Evolutionary conservation across 2,329 filamentous ascomycete genomes (phyloP), one percentile per base, ranked within the genome.

Genomic region (Capronia coronata): DNA sequence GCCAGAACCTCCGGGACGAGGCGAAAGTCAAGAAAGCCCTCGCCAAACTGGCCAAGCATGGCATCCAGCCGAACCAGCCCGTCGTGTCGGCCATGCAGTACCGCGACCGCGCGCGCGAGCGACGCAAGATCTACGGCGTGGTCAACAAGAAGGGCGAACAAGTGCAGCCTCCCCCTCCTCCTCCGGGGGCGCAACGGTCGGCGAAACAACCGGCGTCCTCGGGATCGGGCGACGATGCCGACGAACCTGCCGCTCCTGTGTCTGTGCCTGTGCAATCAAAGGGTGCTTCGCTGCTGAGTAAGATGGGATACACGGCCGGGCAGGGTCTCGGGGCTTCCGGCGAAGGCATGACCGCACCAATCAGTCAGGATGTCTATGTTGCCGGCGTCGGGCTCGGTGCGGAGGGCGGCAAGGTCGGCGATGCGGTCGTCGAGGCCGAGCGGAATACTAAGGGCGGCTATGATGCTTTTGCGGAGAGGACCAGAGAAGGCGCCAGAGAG

Each of bases 1-100:
- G 73, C 9, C 67, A 70, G 22, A 80, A 80, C 46, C 62, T 80
- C 30, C 68, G 75, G 50, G 73, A 79, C 46, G 71, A 74, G 11
- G 68, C 70, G 7, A 65, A 74, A 16, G 68, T 71, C 22, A 60
- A 64, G 2, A 68, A 65, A 54, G 71, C 67, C 6, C 61, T 64
- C 46, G 64, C 61, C 2, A 74, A 73, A 43, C 61, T 74, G 6
- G 62, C 65, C 43, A 72, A 73, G 52, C 68, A 72, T 46, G 64
- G 68, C 21, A 63, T 68, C 23, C 49, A 65, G 30, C 42, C 25
- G 25, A 27, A 51, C 19, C 38, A 51, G 22, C 39, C 45, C 13
- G 32, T 25, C 14, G 18, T 38, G 18, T 30, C 42, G 3, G 43
- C 29, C 22, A 23, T 35, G 13, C 71, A 73, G 56, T 74, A 74